Base-by-base conservation (phyloP, 495 filamentous ascomycete species). In the Aspergillus carlsbadensis region DNA sequence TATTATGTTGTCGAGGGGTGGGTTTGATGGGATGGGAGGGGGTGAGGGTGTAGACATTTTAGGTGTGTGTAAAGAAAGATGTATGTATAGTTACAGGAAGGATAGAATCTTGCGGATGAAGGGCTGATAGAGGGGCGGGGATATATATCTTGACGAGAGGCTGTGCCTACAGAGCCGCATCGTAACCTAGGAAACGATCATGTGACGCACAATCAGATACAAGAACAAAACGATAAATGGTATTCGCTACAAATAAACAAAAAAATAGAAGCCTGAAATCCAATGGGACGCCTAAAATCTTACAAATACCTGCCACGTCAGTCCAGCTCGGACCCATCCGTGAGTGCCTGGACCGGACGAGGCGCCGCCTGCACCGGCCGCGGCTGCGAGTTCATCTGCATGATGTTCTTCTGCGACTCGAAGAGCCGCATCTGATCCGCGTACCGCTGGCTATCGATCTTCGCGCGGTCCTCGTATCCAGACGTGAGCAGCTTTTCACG, bases 1-100 rank as follows among this genome's bases (percentile, higher is more conserved):
- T 43, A 59, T 57, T 40, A 70, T 45, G 22, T 22, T 21, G 42
- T 58, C 46, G 42, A 63, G 57, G 31, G 42, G 10, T 2, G 41
- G n/a, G 18, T 10, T 31, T 17, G 13, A 10, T 33, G 18, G 10
- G 2, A 17, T 43, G 4, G 49, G 8, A 31, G n/a, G 29, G 5
- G 21, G 5, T 31, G 21, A 24, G 14, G 4, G 5, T 50, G 17
- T 50, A 8, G 18, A 10, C 24, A 41, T 41, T 3, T 41, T 41
- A 13, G n/a, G n/a, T n/a, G n/a, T n/a, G n/a, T n/a, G n/a, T n/a
- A n/a, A n/a, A n/a, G n/a, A n/a, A n/a, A n/a, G n/a, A n/a, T n/a
- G n/a, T n/a, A n/a, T n/a, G n/a, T n/a, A n/a, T n/a, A n/a, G n/a
- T n/a, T n/a, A n/a, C n/a, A n/a, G n/a, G n/a, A n/a, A n/a, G n/a